Evolutionary conservation across 257 asterid genomes (phyloP).

Genomic region (Rehmannia glutinosa): DNA sequence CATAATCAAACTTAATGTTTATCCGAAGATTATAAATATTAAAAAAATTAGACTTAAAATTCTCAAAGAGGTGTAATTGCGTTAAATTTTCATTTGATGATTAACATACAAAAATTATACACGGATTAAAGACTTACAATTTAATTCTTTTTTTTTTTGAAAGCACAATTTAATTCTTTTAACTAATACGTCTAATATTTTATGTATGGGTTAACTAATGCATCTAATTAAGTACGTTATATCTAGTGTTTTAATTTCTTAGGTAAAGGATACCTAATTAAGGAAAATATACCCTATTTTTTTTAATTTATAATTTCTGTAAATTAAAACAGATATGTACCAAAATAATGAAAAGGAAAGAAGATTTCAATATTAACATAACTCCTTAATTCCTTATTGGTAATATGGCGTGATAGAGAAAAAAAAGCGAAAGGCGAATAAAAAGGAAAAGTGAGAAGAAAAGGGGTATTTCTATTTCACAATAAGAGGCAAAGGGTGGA

Average conservation of each 20-base stretch:
- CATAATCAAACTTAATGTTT: neutral
- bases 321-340: neutral
- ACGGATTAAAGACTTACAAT: too few species aligned
- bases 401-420: neutral
- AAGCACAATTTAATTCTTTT: too few species aligned
- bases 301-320: too few species aligned
- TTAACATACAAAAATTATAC: too few species aligned
- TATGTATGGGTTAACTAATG: too few species aligned
- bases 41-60: too few species aligned
- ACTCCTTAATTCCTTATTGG: neutral
- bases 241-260: neutral
- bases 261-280: neutral
- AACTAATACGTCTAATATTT: neutral
- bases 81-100: too few species aligned
- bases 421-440: too few species aligned
- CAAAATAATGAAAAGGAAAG: neutral
- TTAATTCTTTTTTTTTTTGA: too few species aligned
- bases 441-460: neutral
- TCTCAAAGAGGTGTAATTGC: too few species aligned
- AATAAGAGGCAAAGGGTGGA: slow-evolving; percentile 26
- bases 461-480: neutral
- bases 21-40: too few species aligned
- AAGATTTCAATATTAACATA: neutral
- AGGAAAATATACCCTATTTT: neutral
- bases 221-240: neutral